These are phyloP conservation scores for Trichopus zeylanicus DNA, from an alignment of 116 monocot species.

Conservation along the genomic window DNA sequence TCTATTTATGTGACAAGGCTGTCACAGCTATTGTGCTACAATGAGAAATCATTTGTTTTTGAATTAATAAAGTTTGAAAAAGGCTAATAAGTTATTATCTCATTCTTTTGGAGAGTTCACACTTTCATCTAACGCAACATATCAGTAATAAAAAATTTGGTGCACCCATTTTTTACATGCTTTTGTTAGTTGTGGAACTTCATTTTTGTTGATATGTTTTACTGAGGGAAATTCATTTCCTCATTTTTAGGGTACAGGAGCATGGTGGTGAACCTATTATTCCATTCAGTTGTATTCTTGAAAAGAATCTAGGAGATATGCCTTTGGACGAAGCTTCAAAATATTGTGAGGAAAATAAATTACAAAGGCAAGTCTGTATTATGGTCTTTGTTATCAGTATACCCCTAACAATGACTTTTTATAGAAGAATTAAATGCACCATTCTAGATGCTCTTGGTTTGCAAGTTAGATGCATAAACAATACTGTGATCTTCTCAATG, in stretches of 20 bases:
- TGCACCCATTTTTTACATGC: not conserved
- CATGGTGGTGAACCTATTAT: constrained; percentile 95
- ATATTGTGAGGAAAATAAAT: constrained; percentile 91
- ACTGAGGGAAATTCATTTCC: not conserved
- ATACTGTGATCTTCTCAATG: not conserved
- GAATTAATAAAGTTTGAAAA: too few relatives aligned
- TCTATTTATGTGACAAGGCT: too few relatives aligned
- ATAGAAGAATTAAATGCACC: not conserved
- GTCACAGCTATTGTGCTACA: too few relatives aligned
- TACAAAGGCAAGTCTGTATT: constrained; percentile 53
- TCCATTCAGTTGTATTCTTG: constrained; percentile 91
- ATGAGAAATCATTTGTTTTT: too few relatives aligned
- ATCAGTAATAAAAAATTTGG: too few relatives aligned
- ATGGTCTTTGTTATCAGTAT: not conserved
- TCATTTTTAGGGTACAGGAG: constrained; percentile 62
- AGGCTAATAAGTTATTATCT: too few relatives aligned
- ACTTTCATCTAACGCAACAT: too few relatives aligned
- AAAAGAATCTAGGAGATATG: constrained; percentile 83
- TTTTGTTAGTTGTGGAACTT: not conserved
- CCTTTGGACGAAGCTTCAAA: constrained; percentile 97
- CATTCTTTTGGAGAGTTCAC: too few relatives aligned
- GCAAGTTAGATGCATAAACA: too few relatives aligned
- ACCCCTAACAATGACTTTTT: not conserved
- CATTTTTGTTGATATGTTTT: not conserved
- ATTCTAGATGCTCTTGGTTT: not conserved